A percentile compares a stretch with the other conserved stretches of the same genome.
Conservation (phyloP, 352 stramenopile genomes). For the Phytophthora constricta region DNA sequence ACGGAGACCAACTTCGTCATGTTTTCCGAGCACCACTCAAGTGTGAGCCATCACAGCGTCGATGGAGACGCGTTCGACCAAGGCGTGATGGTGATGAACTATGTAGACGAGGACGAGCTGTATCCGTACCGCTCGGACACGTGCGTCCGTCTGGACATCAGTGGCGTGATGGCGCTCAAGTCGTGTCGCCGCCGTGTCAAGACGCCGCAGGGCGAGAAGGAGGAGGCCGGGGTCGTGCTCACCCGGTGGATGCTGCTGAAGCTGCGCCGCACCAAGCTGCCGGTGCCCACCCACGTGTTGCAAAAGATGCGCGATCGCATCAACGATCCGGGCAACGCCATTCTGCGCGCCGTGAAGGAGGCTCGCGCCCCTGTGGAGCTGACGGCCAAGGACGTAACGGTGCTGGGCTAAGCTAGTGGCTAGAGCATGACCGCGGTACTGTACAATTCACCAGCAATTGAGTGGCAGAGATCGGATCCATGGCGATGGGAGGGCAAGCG, state of each 20-base stretch:
- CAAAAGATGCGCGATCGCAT: conserved; percentile 42
- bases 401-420: conserved; percentile 16
- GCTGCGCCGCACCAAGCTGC: conserved; percentile 29
- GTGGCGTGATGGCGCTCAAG: conserved; percentile 40
- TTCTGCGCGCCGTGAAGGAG: conserved; percentile 34
- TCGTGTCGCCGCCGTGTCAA: conserved; percentile 32
- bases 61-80: conserved; percentile 22
- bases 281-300: conserved; percentile 32
- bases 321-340: conserved; percentile 37
- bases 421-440: too few relatives aligned
- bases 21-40: conserved; percentile 34
- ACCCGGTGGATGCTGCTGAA: conserved; percentile 38
- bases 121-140: conserved; percentile 39
- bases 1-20: conserved; percentile 54
- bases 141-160: conserved; percentile 43
- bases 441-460: too few relatives aligned
- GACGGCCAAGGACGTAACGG: conserved; percentile 23
- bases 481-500: neutral
- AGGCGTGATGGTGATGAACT: conserved; percentile 44
- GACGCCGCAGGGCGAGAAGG: conserved; percentile 24
- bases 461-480: neutral
- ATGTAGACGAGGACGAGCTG: conserved; percentile 44
- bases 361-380: conserved; percentile 19
- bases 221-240: conserved; percentile 36
- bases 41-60: conserved; percentile 1